Evolutionary conservation across 805 yeast genomes (phyloP), one percentile per base, ranked within the genome.

Genomic region (Yarrowia phangngaensis): DNA sequence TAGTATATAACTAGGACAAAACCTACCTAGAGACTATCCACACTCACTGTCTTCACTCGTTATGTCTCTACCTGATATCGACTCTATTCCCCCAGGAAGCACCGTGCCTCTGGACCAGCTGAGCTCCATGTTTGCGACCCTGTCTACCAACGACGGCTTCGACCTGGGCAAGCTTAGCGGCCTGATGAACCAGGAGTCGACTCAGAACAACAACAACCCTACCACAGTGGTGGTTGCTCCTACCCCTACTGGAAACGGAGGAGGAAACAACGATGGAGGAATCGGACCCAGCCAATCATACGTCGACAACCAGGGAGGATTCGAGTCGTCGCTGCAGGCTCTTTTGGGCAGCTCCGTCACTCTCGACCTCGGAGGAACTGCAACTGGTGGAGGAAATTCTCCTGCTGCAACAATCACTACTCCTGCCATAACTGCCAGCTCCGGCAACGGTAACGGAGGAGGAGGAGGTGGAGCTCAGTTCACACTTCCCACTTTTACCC

Each of bases 21-120:
- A n/a, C n/a, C n/a, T n/a, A n/a, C n/a, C n/a, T n/a, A n/a, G n/a
- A n/a, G n/a, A n/a, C n/a, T n/a, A n/a, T n/a, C n/a, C n/a, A n/a
- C n/a, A n/a, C n/a, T n/a, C n/a, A n/a, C n/a, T n/a, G n/a, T n/a
- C n/a, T n/a, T n/a, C n/a, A n/a, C n/a, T 26, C 22, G 11, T 14
- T 3, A 38, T 27, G 32, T 27, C 45, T 27, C 45, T 38, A 7
- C 45, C 45, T 24, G 45, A 38, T 27, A 38, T 38, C 45, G 45
- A 38, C 32, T 38, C 45, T 32, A 38, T 38, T 20, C 45, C 45
- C 9, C 45, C 45, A 9, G 45, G 45, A 27, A 22, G 29, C 45
- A 38, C 45, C 32, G 45, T 38, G 8, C 45, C 45, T 27, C 45
- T 38, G 45, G 45, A 26, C 45, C 32, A 38, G 45, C 45, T 38